Conservation (phyloP, 345 rosid species). For the Corchorus olitorius region DNA sequence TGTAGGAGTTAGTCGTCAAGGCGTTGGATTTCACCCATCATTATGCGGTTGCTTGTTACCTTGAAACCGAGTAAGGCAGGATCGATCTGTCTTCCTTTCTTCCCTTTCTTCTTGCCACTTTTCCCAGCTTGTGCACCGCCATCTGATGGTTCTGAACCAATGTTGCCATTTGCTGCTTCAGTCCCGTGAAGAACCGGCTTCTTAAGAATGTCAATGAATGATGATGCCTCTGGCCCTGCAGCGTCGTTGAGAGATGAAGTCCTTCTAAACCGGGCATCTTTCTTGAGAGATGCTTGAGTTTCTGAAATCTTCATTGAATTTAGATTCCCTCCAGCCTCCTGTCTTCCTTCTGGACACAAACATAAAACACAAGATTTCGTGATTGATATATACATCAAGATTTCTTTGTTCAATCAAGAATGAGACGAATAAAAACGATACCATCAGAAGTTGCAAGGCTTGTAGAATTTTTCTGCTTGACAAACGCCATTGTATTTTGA, state of each 20-base stretch:
- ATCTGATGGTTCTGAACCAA: constrained; percentile 37
- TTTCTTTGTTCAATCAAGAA: background rate
- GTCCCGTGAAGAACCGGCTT: constrained; percentile 24
- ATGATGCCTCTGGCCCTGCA: constrained; percentile 62
- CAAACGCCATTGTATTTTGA: constrained; percentile 35
- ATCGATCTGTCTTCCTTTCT: constrained; percentile 60
- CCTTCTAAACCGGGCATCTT: constrained; percentile 45
- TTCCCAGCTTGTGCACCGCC: constrained; percentile 22
- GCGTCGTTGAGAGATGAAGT: constrained; percentile 53
- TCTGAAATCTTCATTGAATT: constrained; percentile 24
- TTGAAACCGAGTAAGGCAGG: constrained; percentile 63
- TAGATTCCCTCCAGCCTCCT: constrained; percentile 30
- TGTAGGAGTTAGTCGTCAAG: constrained; percentile 36
- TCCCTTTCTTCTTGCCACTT: constrained; percentile 53
- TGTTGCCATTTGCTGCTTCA: constrained; percentile 17
- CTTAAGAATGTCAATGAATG: constrained; percentile 81
- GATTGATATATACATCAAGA: background rate
- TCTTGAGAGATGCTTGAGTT: constrained; percentile 38
- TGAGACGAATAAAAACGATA: constrained; percentile 19
- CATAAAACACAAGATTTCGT: background rate
- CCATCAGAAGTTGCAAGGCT: constrained; percentile 43
- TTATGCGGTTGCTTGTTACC: constrained; percentile 58
- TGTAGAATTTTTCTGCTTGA: constrained; percentile 39
- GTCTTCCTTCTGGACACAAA: constrained; percentile 32
- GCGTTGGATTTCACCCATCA: constrained; percentile 66